phyloP scores from a whole-genome alignment of 2,329 filamentous ascomycete genomes.

The Colletotrichum godetiae region DNA sequence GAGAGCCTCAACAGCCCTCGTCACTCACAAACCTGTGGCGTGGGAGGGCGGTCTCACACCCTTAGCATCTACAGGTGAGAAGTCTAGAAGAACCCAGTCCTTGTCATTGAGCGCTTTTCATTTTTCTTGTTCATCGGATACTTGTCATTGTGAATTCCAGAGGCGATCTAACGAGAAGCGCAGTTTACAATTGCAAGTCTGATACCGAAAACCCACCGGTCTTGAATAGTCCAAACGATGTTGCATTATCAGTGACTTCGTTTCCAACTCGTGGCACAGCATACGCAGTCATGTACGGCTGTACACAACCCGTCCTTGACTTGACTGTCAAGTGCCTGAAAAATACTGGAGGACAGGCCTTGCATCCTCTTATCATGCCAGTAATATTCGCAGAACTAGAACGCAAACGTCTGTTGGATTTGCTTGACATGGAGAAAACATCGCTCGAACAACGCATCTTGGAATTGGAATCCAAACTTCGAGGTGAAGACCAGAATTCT shows the following conservation, averaged over 20 bases:
- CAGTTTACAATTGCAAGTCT: constrained; percentile 7
- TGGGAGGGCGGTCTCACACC: neutral
- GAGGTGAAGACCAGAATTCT: neutral
- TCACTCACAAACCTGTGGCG: neutral
- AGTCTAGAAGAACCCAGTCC: too few relatives aligned
- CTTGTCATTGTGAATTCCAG: neutral
- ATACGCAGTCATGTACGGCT: constrained; percentile 4
- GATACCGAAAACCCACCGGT: neutral
- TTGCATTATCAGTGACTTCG: neutral
- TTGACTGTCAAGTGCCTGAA: neutral
- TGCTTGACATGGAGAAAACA: neutral
- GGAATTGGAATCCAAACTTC: neutral
- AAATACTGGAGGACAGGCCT: neutral
- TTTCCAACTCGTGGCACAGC: neutral
- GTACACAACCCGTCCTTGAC: neutral
- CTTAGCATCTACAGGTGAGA: too few relatives aligned
- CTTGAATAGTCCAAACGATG: neutral
- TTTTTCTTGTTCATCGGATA: too few relatives aligned
- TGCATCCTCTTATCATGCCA: neutral
- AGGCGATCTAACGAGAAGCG: neutral
- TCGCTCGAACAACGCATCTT: neutral
- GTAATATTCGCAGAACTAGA: neutral
- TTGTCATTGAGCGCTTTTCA: too few relatives aligned
- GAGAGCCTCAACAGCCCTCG: neutral
- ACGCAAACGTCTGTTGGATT: neutral